Conservation (phyloP, 164 flowering plant species). For the Buxus sempervirens region DNA sequence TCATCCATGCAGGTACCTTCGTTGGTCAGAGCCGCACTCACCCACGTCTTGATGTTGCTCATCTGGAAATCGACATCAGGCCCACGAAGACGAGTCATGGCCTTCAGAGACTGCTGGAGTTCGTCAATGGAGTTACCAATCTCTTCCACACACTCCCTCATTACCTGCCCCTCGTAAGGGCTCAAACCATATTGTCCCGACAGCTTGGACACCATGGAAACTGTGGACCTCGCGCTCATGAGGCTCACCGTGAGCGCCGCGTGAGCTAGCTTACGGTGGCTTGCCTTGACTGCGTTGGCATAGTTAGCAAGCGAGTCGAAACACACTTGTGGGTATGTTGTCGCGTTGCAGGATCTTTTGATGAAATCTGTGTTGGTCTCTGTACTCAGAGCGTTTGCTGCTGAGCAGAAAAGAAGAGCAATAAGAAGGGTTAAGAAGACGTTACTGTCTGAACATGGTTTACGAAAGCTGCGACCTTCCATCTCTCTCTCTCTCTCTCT, state of each 20-base stretch:
- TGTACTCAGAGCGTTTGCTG: background rate
- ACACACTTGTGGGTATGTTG: slow-evolving; percentile 41
- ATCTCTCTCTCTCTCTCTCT: slow-evolving; percentile 16
- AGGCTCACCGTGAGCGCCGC: slow-evolving; percentile 42
- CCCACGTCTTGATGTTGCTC: slow-evolving; percentile 56
- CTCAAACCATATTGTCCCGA: slow-evolving; percentile 11
- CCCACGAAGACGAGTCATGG: slow-evolving; percentile 32
- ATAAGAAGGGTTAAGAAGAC: background rate
- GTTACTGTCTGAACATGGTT: background rate
- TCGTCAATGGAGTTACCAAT: slow-evolving; percentile 45
- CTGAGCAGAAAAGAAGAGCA: background rate
- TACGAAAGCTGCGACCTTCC: background rate
- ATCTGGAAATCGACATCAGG: slow-evolving; percentile 32
- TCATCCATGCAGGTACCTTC: slow-evolving; percentile 62
- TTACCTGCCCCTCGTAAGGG: slow-evolving; percentile 33
- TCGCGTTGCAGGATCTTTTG: slow-evolving; percentile 32
- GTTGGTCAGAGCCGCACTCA: slow-evolving; percentile 60
- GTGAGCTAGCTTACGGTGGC: slow-evolving; percentile 28
- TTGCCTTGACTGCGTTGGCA: slow-evolving; percentile 32
- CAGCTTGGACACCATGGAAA: slow-evolving; percentile 20
- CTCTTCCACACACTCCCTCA: slow-evolving; percentile 46
- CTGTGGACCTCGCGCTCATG: slow-evolving; percentile 21
- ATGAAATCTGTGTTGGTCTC: slow-evolving; percentile 33
- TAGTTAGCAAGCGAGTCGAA: slow-evolving; percentile 36
- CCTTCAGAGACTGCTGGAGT: slow-evolving; percentile 39